Evolutionary conservation across 345 rosid species (phyloP).

Genomic region (Eutrema yunnanense): DNA sequence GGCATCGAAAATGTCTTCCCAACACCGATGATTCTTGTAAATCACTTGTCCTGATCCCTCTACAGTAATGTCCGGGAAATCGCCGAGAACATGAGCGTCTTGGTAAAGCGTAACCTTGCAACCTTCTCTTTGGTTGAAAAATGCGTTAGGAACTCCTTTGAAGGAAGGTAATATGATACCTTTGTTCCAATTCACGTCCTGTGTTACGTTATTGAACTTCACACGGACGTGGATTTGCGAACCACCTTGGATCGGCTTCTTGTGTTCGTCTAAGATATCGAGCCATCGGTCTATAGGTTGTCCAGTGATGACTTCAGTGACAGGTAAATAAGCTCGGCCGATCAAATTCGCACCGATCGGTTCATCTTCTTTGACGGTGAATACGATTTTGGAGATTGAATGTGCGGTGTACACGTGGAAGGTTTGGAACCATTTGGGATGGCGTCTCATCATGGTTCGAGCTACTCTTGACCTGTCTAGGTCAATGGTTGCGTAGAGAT

Average conservation of each 20-base stretch:
- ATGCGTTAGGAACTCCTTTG: conserved; percentile 50
- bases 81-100: conserved; percentile 56
- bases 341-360: conserved; percentile 51
- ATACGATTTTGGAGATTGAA: conserved; percentile 40
- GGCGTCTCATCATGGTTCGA: conserved; percentile 43
- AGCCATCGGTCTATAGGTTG: conserved; percentile 33
- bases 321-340: conserved; percentile 73
- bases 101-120: conserved; percentile 76
- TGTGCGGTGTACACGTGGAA: conserved; percentile 70
- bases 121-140: conserved; percentile 51
- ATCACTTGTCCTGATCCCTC: neutral
- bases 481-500: conserved; percentile 63
- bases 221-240: conserved; percentile 45
- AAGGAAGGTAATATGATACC: conserved; percentile 38
- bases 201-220: conserved; percentile 30
- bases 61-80: conserved; percentile 24
- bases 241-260: conserved; percentile 35
- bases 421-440: conserved; percentile 44
- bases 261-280: conserved; percentile 36
- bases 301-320: conserved; percentile 39
- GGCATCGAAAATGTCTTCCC: conserved; percentile 79
- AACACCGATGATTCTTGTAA: conserved; percentile 49
- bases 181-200: conserved; percentile 47
- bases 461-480: conserved; percentile 67
- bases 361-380: conserved; percentile 56